Base-by-base conservation (phyloP, 2,329 filamentous ascomycete species). In the Epichloe festucae region DNA sequence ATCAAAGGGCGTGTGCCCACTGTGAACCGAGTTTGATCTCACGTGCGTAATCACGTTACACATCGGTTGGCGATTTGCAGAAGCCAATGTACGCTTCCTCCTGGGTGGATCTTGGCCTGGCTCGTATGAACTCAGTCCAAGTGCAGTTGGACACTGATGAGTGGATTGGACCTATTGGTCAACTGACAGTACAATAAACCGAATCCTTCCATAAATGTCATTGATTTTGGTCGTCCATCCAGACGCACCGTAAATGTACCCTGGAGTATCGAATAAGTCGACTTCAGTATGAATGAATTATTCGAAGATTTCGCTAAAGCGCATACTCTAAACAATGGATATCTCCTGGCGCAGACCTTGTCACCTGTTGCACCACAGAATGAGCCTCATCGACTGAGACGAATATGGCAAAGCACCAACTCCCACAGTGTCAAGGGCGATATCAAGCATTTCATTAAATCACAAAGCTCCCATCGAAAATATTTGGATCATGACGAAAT, bases 301-400 rank as follows among this genome's bases (percentile, higher is more conserved):
- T 85, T 94, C 61, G 71, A 74, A 42, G 81, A 87, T 54, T 95
- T 95, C 65, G 80, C 78, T 51, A 70, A 78, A 52, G 87, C 87
- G 40, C 78, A 89, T 61, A 67, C 72, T 46, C 67, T 71, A 34
- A 74, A 76, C 52, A 80, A 87, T 63, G 89, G 89, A 54, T 84
- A 85, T 60, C 74, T 75, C 47, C 77, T 97, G 39, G 85, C 89
- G 19, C 77, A 79, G 54, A 86, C 86, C 10, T 72, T 97, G 53
- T 84, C 79, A 14, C 90, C 91, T 38, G 74, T 85, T 53, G 67
- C 85, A 47, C 78, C 85, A 4, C 60, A 73, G 34, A 69, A 77
- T 46, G 73, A 88, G 53, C 78, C 83, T 40, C 74, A 81, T 52
- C 81, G 81, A 52, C 71, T 96, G 43, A 77, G 78, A 60, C 76